A percentile compares a stretch with the other conserved stretches of the same genome.
These are phyloP conservation scores for Lactifluus rugatus DNA, from an alignment of 768 basidiomycete genomes.

Conservation along the genomic window DNA sequence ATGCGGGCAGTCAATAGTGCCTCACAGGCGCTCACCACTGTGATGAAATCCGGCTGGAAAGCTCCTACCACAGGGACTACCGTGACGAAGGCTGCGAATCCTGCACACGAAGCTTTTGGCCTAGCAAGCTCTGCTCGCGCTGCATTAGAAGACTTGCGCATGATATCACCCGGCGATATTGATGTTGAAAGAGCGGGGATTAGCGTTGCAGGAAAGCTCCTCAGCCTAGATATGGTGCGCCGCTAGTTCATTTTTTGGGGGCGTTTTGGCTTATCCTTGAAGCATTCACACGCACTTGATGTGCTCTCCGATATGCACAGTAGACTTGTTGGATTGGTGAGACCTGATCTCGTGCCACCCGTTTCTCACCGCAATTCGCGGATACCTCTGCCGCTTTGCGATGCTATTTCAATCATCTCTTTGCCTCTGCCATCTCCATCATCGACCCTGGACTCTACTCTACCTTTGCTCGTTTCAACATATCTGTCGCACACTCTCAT, in stretches of 20 bases:
- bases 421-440: conserved; percentile 35
- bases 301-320: conserved; percentile 40
- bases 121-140: conserved; percentile 34
- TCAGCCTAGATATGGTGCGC: conserved; percentile 64
- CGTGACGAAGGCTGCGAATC: conserved; percentile 22
- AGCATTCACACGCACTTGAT: conserved; percentile 46
- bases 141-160: conserved; percentile 40
- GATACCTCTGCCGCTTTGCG: conserved; percentile 8
- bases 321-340: conserved; percentile 29
- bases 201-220: conserved; percentile 56
- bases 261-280: neutral
- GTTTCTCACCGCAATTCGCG: conserved; percentile 11
- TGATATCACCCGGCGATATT: conserved; percentile 35
- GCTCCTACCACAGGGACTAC: conserved; percentile 25
- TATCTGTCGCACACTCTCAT: conserved; percentile 49
- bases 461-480: conserved; percentile 48
- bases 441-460: conserved; percentile 23
- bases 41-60: conserved; percentile 57
- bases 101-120: conserved; percentile 25
- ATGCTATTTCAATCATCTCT: conserved; percentile 27
- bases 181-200: conserved; percentile 69
- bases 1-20: conserved; percentile 61
- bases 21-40: conserved; percentile 44
- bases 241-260: neutral
- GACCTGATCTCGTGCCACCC: neutral